phyloP scores from a whole-genome alignment of 2,329 filamentous ascomycete species.

The Epichloe baconii region DNA sequence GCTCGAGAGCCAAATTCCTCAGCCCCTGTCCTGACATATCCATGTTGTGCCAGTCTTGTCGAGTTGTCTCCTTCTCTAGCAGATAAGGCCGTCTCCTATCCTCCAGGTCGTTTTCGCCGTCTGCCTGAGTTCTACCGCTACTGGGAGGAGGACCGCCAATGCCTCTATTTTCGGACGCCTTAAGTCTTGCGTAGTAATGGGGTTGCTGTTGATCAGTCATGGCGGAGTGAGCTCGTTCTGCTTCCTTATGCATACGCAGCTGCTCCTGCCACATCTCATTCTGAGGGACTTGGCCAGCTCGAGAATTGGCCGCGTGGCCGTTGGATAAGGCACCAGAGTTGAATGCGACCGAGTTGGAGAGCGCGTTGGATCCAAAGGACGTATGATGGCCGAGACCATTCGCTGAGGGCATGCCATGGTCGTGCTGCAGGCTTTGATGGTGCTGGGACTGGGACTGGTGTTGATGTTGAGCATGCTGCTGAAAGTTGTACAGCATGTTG shows the following conservation, averaged over 20 bases:
- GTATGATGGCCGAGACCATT: conserved; percentile 39
- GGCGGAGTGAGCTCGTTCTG: conserved; percentile 57
- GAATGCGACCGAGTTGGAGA: conserved; percentile 52
- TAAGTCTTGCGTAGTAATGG: conserved; percentile 59
- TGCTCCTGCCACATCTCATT: conserved; percentile 81
- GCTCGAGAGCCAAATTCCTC: conserved; percentile 60
- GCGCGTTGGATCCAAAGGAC: conserved; percentile 25
- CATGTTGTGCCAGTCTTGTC: conserved; percentile 83
- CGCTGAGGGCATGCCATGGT: conserved; percentile 39
- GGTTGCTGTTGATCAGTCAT: conserved; percentile 55
- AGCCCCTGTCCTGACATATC: conserved; percentile 95
- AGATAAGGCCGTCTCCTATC: conserved; percentile 51
- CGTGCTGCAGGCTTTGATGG: conserved; percentile 45
- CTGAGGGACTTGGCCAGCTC: conserved; percentile 37
- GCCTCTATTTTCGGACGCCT: conserved; percentile 57
- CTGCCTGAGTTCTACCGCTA: conserved; percentile 33
- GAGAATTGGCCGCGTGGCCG: conserved; percentile 35
- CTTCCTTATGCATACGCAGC: conserved; percentile 64
- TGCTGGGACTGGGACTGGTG: conserved; percentile 54
- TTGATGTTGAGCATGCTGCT: conserved; percentile 46
- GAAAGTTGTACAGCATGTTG: conserved; percentile 56
- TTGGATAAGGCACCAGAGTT: conserved; percentile 42
- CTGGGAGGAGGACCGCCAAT: conserved; percentile 41
- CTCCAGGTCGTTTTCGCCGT: conserved; percentile 39
- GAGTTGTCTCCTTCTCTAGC: conserved; percentile 50